Percentiles rank a stretch among this genome's conserved stretches.
These are phyloP conservation scores for Thielaviopsis ethacetica DNA, from an alignment of 2,329 filamentous ascomycete species.

Conservation along the genomic window DNA sequence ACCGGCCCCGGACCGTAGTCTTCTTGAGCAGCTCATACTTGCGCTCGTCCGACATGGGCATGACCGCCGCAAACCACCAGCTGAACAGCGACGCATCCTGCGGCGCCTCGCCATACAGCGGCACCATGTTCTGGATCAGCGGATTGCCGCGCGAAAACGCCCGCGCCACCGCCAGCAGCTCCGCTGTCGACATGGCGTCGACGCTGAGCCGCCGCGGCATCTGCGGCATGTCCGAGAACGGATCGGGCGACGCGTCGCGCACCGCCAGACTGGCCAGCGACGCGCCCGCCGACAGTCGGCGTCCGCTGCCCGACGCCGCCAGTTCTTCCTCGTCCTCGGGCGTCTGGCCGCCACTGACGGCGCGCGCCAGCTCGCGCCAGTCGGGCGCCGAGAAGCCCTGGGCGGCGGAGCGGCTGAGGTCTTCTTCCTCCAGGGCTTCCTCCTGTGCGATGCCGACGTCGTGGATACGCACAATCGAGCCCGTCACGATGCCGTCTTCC, in stretches of 20 bases:
- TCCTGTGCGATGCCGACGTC: constrained; percentile 73
- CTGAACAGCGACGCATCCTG: constrained; percentile 62
- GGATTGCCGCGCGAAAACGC: constrained; percentile 62
- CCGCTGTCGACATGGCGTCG: constrained; percentile 46
- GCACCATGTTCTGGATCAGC: constrained; percentile 55
- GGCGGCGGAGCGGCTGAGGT: constrained; percentile 20
- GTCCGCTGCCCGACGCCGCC: background rate
- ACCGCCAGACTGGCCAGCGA: background rate
- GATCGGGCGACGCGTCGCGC: background rate
- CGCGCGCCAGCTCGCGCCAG: background rate
- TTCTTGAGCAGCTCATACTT: constrained; percentile 63
- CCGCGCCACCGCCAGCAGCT: constrained; percentile 47
- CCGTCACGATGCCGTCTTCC: constrained; percentile 64
- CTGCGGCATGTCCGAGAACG: constrained; percentile 4
- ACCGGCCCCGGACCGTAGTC: constrained; percentile 58
- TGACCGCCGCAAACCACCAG: constrained; percentile 77
- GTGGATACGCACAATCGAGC: constrained; percentile 58
- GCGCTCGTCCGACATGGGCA: constrained; percentile 61
- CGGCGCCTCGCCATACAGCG: constrained; percentile 63
- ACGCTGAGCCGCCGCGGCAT: constrained; percentile 9
- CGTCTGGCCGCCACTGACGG: background rate
- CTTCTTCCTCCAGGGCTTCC: constrained; percentile 55
- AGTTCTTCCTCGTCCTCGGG: background rate
- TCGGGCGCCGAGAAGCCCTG: background rate
- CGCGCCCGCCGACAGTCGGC: background rate